Percentiles rank a stretch among this genome's conserved stretches.
Evolutionary conservation across 2,329 filamentous ascomycete genomes (phyloP).

Genomic region (Pyrenochaeta sp.): DNA sequence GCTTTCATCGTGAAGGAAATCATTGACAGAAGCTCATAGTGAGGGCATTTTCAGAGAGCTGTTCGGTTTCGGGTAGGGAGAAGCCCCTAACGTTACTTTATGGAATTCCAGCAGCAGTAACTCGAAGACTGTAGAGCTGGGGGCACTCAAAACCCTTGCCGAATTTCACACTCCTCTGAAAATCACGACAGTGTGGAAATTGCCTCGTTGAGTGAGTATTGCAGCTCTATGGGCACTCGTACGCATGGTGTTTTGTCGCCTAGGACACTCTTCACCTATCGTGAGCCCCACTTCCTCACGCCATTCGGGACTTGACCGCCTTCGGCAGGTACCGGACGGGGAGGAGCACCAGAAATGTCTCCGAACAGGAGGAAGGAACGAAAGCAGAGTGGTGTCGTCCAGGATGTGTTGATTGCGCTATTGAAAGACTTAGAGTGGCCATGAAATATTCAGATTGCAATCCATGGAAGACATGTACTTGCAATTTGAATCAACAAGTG

Average conservation of each 20-base stretch:
- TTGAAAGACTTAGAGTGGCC: not conserved
- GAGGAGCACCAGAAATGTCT: conserved; percentile 1
- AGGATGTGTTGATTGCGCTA: not conserved
- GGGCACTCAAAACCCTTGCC: conserved; percentile 24
- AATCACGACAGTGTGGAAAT: not conserved
- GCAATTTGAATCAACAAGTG: too few relatives aligned
- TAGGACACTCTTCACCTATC: conserved; percentile 12
- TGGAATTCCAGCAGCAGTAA: conserved; percentile 7
- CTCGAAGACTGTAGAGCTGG: conserved; percentile 2
- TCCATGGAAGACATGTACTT: not conserved
- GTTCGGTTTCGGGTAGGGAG: conserved; percentile 4
- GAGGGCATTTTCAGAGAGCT: conserved; percentile 4
- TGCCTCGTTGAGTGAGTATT: conserved; percentile 23
- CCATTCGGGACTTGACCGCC: not conserved
- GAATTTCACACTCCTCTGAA: conserved; percentile 29
- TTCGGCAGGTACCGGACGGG: not conserved
- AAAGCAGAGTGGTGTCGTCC: not conserved
- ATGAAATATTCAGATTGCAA: conserved; percentile 2
- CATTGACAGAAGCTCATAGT: not conserved
- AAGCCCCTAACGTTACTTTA: conserved; percentile 1
- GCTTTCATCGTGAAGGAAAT: conserved; percentile 13
- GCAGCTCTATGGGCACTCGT: too few relatives aligned
- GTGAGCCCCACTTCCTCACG: conserved; percentile 19
- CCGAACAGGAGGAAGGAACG: not conserved
- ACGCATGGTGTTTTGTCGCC: too few relatives aligned